These are phyloP conservation scores for Kockovaella imperatae DNA, from an alignment of 768 basidiomycete species.

Conservation along the genomic window DNA sequence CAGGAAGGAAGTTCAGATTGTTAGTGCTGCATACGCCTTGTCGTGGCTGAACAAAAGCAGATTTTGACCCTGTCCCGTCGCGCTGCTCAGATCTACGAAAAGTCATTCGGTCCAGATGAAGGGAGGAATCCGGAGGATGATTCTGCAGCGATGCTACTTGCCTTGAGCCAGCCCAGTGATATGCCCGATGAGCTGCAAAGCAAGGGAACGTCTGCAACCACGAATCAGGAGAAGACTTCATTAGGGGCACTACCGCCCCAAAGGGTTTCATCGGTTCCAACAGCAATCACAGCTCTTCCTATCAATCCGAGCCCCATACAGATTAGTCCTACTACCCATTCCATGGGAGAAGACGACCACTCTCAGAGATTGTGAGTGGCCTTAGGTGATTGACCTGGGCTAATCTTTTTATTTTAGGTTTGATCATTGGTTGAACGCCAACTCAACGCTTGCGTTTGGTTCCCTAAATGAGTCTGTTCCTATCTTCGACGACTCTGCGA, in stretches of 20 bases:
- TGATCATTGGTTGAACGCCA: constrained; percentile 42
- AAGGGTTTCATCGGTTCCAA: no score
- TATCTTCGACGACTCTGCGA: constrained; percentile 11
- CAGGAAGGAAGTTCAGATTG: constrained; percentile 41
- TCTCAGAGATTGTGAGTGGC: constrained; percentile 37
- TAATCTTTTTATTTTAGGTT: constrained; percentile 18
- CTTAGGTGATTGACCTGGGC: neutral
- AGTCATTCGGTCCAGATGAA: constrained; percentile 27
- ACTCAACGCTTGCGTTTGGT: constrained; percentile 37
- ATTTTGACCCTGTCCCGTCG: constrained; percentile 40
- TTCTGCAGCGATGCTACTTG: constrained; percentile 34
- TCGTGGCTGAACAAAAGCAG: constrained; percentile 7
- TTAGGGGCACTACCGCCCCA: no score
- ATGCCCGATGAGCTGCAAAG: no score
- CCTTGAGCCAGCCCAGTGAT: constrained; percentile 33
- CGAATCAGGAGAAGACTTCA: no score
- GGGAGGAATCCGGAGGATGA: constrained; percentile 28
- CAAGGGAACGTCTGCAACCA: no score
- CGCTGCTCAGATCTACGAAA: constrained; percentile 36
- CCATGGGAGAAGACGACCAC: constrained; percentile 42
- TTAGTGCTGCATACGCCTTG: constrained; percentile 7
- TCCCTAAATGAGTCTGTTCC: constrained; percentile 18
- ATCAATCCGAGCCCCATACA: no score
- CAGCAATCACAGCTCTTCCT: no score
- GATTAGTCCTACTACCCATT: no score